phyloP scores from a whole-genome alignment of 2,329 filamentous ascomycete genomes.

The Pseudogymnoascus sp. region DNA sequence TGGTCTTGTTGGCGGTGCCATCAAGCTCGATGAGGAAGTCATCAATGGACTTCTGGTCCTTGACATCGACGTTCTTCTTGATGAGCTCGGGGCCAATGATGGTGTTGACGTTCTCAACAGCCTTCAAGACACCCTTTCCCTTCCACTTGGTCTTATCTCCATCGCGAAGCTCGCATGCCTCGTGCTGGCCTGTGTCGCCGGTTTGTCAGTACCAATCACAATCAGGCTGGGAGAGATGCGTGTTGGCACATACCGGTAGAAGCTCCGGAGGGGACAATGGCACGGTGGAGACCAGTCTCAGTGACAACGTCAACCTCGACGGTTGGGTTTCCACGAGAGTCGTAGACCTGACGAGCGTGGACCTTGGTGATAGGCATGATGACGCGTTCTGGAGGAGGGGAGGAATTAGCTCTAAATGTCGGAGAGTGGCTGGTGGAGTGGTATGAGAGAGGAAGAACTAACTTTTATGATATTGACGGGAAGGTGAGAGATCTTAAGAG shows the following conservation, averaged over 20 bases:
- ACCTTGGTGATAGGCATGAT: slow-evolving; percentile 88
- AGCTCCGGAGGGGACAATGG: slow-evolving; percentile 93
- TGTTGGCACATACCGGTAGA: slow-evolving; percentile 66
- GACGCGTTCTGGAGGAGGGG: slow-evolving; percentile 22
- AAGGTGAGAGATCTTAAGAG: slow-evolving; percentile 1
- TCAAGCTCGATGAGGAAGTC: slow-evolving; percentile 80
- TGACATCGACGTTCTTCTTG: slow-evolving; percentile 75
- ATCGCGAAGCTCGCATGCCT: slow-evolving; percentile 85
- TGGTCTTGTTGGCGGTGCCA: slow-evolving; percentile 78
- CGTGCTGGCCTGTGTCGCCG: slow-evolving; percentile 62
- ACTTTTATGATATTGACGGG: not conserved
- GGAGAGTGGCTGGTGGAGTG: not conserved
- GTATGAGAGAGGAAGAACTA: not conserved
- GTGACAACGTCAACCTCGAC: slow-evolving; percentile 97
- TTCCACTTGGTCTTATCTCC: slow-evolving; percentile 80
- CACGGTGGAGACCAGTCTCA: slow-evolving; percentile 91
- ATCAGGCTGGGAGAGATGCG: slow-evolving; percentile 19
- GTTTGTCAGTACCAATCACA: slow-evolving; percentile 18
- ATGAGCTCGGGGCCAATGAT: slow-evolving; percentile 74
- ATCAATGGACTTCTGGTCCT: slow-evolving; percentile 79
- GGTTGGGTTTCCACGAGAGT: slow-evolving; percentile 97
- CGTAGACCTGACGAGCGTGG: slow-evolving; percentile 92
- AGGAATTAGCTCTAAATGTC: not conserved
- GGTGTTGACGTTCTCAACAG: slow-evolving; percentile 78
- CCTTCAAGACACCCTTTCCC: slow-evolving; percentile 82